Conservation (phyloP, 177 flowering plant species). For the Vitis hybrid region DNA sequence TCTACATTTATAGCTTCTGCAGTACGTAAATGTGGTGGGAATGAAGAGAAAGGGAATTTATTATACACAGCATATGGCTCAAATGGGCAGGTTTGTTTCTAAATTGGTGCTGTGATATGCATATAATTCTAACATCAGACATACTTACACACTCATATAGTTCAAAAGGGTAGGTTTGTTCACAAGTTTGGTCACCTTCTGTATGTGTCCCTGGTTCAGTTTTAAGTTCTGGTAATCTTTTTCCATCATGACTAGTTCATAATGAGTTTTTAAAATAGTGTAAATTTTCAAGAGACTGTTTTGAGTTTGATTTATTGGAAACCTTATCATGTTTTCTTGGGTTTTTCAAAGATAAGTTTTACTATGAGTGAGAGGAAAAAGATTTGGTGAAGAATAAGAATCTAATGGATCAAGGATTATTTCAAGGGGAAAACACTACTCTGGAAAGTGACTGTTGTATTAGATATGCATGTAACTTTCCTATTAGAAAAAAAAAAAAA, state of each 20-base stretch:
- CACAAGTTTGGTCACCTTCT: too few relatives aligned
- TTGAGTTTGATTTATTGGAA: too few relatives aligned
- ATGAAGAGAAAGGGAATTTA: constrained; percentile 79
- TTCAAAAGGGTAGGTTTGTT: too few relatives aligned
- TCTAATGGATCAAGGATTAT: background rate
- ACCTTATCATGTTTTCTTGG: too few relatives aligned
- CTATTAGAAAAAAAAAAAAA: too few relatives aligned
- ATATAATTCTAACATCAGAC: background rate
- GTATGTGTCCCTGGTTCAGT: too few relatives aligned
- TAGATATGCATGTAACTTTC: background rate
- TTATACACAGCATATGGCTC: constrained; percentile 87
- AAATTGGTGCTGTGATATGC: background rate
- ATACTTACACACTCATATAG: too few relatives aligned
- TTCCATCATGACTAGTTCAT: too few relatives aligned
- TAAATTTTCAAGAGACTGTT: too few relatives aligned
- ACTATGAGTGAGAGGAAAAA: background rate
- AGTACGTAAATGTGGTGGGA: constrained; percentile 87
- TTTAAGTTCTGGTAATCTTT: too few relatives aligned
- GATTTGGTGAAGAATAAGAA: background rate
- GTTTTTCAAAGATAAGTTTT: background rate
- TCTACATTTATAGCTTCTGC: constrained; percentile 80
- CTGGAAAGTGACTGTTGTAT: background rate
- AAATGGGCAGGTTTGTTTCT: constrained; percentile 68
- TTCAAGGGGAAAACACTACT: background rate
- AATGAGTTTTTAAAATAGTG: too few relatives aligned